Percentiles rank a stretch among this genome's conserved stretches.
phyloP scores from a whole-genome alignment of 2,329 filamentous ascomycete genomes.

The Claviceps africana region DNA sequence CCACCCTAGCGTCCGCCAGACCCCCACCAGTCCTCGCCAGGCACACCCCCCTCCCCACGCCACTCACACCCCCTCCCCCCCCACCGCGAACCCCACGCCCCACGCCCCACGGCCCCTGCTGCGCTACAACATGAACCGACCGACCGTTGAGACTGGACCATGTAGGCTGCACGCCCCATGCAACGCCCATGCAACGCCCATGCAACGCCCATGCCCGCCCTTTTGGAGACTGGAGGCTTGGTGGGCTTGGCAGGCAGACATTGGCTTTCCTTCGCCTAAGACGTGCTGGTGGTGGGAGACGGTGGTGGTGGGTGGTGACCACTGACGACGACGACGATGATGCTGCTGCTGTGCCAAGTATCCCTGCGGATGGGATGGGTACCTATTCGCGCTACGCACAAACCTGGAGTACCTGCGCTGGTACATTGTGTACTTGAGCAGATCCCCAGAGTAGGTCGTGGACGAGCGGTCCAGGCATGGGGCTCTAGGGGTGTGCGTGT shows the following conservation, averaged over 20 bases:
- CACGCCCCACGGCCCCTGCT: neutral
- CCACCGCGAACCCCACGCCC: no score
- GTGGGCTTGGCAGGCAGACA: neutral
- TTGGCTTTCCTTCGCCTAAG: neutral
- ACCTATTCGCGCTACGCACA: no score
- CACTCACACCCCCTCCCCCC: neutral
- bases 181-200: neutral
- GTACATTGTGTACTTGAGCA: no score
- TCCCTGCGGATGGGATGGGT: no score
- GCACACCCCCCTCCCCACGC: neutral
- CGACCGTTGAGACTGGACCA: neutral
- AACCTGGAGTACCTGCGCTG: no score
- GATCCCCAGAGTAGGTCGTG: no score
- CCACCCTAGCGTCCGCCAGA: neutral
- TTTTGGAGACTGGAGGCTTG: constrained; percentile 1
- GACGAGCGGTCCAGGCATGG: constrained; percentile 4
- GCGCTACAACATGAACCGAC: neutral
- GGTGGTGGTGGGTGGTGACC: neutral
- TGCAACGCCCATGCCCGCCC: no score
- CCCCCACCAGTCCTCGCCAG: neutral
- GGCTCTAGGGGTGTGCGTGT: neutral
- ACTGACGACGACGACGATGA: neutral
- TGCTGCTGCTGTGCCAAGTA: neutral
- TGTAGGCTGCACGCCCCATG: neutral
- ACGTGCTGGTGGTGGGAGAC: neutral